Evolutionary conservation across 106 monocot genomes (phyloP).

Genomic region (Apostasia shenzhenica): DNA sequence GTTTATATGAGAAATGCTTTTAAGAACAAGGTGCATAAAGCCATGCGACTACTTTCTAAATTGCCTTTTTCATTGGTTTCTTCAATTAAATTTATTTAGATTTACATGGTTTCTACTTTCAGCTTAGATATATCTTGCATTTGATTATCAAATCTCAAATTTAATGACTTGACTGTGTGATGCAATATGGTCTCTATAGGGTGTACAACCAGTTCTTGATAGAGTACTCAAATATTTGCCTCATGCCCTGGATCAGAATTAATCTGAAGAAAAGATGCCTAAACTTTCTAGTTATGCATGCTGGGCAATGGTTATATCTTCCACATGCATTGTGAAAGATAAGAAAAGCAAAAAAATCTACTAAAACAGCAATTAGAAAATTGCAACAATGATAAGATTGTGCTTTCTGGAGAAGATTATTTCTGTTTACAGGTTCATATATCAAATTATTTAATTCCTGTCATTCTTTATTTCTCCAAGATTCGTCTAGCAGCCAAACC

Average conservation of each 20-base stretch:
- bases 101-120: no score
- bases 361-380: no score
- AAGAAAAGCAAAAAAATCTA: no score
- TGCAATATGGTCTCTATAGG: conserved; percentile 38
- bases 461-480: no score
- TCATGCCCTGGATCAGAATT: conserved; percentile 87
- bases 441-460: no score
- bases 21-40: conserved; percentile 80
- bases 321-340: no score
- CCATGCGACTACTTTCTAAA: neutral
- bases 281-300: neutral
- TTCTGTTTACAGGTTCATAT: no score
- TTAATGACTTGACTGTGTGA: neutral
- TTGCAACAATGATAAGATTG: no score
- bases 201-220: conserved; percentile 94
- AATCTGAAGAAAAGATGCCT: conserved; percentile 86
- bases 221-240: conserved; percentile 92
- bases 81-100: neutral
- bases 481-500: no score
- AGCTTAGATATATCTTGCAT: neutral
- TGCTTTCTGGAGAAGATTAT: no score
- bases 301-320: neutral
- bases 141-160: neutral
- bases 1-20: conserved; percentile 99
- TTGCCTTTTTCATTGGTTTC: neutral